Conservation (phyloP, 78 protist species). For the Dictyostelium firmibasis region DNA sequence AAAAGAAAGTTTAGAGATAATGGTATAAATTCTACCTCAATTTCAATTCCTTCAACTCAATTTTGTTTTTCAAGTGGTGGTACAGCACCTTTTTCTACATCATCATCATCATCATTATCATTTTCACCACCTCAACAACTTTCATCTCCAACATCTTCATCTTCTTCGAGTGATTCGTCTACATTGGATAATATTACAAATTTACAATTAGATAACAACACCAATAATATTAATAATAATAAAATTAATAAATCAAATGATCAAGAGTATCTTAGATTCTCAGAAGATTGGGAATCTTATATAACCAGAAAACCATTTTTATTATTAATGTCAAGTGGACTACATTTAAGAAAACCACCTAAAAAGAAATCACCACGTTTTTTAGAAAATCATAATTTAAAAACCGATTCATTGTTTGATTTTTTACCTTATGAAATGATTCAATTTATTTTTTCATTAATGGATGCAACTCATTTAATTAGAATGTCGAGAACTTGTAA, state of each 20-base stretch:
- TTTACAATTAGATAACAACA: too few species aligned
- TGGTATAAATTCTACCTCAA: background rate
- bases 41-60: background rate
- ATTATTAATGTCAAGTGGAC: background rate
- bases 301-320: conserved; percentile 29
- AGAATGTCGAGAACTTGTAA: conserved; percentile 44
- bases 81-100: background rate
- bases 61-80: background rate
- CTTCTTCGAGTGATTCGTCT: background rate
- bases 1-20: conserved; percentile 36
- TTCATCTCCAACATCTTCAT: background rate
- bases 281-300: conserved; percentile 30
- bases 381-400: background rate
- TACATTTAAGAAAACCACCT: background rate
- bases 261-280: background rate
- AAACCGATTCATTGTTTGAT: conserved; percentile 20
- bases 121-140: background rate
- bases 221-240: too few species aligned
- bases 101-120: background rate
- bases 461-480: conserved; percentile 5
- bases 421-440: conserved; percentile 29
- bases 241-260: background rate
- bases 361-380: background rate
- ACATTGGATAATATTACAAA: background rate
- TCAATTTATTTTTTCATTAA: conserved; percentile 3